Base-by-base conservation (phyloP, 78 protist genomes). In the Dictyostelium capitatum region DNA sequence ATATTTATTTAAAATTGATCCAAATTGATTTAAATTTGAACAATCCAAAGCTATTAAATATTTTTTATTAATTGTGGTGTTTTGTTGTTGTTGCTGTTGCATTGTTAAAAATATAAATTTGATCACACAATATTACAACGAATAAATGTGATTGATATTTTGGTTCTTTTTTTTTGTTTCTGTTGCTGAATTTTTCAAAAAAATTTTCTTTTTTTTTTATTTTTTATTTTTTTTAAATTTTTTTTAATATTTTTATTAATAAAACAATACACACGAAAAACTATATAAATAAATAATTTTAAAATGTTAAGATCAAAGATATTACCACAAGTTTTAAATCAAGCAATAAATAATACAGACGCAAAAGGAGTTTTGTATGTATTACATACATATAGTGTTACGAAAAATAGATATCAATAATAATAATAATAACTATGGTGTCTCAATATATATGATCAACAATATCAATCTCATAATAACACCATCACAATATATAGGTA, bases 271-370 rank as follows among this genome's bases (percentile, higher is more conserved):
- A n/a, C 12, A n/a, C n/a, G 9, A 20, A 43, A 17, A n/a, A n/a
- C n/a, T 73, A 17, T 23, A 73, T 23, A 46, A 6, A 47, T 15
- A 73, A 6, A 46, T 12, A 73, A 14, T 17, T 43, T 0, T 1
- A 73, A 37, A 64, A 87, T 87, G 93, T 87, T 87, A 43, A 87
- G 93, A 87, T 87, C 93, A 77, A 87, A 87, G 47, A 54, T 87
- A 15, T 62, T 87, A 59, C 93, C 93, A 87, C 93, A 87, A 64
- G 83, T 87, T 59, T 77, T 87, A 50, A 37, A 74, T 41, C 93
- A 87, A 77, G 93, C 93, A 0, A 64, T 77, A 15, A 84, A 20
- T 51, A 32, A 41, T 23, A 64, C 67, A 62, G 93, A 87, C 64
- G 47, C 70, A 28, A 87, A 87, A 51, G 93, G 62, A 77, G 93